phyloP scores from a whole-genome alignment of 805 yeast species.

The Candida maesae region DNA sequence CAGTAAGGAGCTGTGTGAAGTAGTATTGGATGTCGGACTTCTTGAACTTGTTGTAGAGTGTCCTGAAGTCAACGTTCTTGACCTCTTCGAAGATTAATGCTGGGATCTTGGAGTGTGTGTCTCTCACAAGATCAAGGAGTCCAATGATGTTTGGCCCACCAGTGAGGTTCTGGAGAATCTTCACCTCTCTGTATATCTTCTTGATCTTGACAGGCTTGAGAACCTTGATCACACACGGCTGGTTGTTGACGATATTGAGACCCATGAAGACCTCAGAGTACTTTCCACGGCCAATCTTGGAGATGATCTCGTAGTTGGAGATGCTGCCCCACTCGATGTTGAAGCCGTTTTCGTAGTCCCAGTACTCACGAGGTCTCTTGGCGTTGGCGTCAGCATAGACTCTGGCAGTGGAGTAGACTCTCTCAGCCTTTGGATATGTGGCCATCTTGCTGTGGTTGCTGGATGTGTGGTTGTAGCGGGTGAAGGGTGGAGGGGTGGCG shows the following conservation, averaged over 20 bases:
- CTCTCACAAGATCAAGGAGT: constrained; percentile 76
- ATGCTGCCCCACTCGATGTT: constrained; percentile 60
- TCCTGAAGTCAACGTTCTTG: constrained; percentile 77
- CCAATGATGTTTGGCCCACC: constrained; percentile 82
- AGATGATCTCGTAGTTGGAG: constrained; percentile 67
- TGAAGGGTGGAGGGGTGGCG: too few relatives aligned
- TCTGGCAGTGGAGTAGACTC: constrained; percentile 44
- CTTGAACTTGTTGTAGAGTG: constrained; percentile 73
- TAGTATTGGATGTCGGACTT: constrained; percentile 77
- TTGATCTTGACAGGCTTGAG: constrained; percentile 90
- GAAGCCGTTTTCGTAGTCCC: constrained; percentile 74
- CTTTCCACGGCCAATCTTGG: constrained; percentile 88
- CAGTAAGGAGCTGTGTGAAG: constrained; percentile 74
- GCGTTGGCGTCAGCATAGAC: constrained; percentile 77
- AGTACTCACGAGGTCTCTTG: constrained; percentile 64
- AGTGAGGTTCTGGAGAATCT: constrained; percentile 77
- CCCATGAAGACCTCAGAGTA: constrained; percentile 95
- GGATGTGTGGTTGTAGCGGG: too few relatives aligned
- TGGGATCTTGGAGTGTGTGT: constrained; percentile 76
- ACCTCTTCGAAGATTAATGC: constrained; percentile 84
- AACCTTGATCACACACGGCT: constrained; percentile 78
- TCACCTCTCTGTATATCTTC: constrained; percentile 86
- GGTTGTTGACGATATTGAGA: constrained; percentile 58
- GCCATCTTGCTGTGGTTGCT: constrained; percentile 13
- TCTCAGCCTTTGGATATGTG: constrained; percentile 24